Evolutionary conservation across 2,329 filamentous ascomycete genomes (phyloP).

Genomic region (Phyllosticta ampelicida): DNA sequence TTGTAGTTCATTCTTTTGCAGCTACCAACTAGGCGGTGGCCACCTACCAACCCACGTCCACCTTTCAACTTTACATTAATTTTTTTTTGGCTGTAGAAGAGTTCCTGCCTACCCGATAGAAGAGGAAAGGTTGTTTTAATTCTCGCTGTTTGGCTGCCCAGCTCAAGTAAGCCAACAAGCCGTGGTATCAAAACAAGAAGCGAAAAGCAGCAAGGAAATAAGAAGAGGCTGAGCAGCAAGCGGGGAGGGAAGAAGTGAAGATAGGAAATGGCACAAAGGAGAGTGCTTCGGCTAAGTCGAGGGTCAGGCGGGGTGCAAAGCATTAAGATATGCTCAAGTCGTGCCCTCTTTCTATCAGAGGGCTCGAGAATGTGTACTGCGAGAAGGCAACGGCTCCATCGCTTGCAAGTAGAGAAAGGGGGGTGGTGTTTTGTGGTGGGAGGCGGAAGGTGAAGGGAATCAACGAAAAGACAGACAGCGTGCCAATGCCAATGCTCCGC

Average conservation of each 20-base stretch:
- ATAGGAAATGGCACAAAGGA: constrained; percentile 9
- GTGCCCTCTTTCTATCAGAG: constrained; percentile 5
- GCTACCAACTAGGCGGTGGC: not conserved
- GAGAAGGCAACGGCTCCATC: constrained; percentile 2
- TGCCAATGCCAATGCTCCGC: constrained; percentile 11
- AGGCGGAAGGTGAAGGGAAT: not conserved
- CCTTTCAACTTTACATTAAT: not conserved
- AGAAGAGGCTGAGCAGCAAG: constrained; percentile 1
- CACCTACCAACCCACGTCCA: not conserved
- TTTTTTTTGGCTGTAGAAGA: not conserved
- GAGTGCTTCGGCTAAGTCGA: constrained; percentile 1
- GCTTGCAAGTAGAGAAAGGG: constrained; percentile 1
- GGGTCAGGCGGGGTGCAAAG: constrained; percentile 1
- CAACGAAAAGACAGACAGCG: not conserved
- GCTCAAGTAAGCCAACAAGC: constrained; percentile 11
- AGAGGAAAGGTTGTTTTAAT: constrained; percentile 9
- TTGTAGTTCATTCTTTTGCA: not conserved
- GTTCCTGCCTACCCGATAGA: not conserved
- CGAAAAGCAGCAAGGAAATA: constrained; percentile 6
- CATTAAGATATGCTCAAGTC: not conserved
- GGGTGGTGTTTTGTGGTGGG: not conserved
- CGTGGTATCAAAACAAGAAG: constrained; percentile 10
- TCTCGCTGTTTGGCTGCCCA: constrained; percentile 8
- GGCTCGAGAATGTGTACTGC: not conserved
- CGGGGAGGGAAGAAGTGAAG: constrained; percentile 3